A percentile compares a stretch with the other conserved stretches of the same genome.
Conservation (phyloP, 1,139 yeast species). For the Arxiozyma telluris region DNA sequence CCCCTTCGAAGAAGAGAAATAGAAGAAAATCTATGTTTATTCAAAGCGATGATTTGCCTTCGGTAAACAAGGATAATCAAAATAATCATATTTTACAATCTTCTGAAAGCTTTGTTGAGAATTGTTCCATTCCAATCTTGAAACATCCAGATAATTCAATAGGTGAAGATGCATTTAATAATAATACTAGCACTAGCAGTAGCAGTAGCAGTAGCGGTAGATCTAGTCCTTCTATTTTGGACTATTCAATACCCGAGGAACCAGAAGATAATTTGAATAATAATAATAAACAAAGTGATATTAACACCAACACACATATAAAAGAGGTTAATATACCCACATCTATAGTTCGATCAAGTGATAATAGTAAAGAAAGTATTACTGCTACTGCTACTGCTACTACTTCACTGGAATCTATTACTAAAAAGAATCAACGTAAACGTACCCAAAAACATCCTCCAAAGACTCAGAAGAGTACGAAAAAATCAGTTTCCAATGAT, state of each 20-base stretch:
- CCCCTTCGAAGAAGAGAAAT: slow-evolving; percentile 1
- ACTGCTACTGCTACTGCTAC: too few relatives aligned
- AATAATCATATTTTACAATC: neutral
- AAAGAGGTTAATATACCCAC: neutral
- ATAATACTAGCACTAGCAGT: slow-evolving; percentile 5
- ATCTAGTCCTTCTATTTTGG: slow-evolving; percentile 26
- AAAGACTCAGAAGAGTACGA: slow-evolving; percentile 24
- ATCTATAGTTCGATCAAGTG: neutral
- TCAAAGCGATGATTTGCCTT: slow-evolving; percentile 24
- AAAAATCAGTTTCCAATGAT: slow-evolving; percentile 27
- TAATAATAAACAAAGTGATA: neutral
- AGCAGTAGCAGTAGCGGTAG: slow-evolving; percentile 8
- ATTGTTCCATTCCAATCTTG: neutral
- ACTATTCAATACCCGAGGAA: slow-evolving; percentile 29
- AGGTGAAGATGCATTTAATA: neutral
- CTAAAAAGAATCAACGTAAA: slow-evolving; percentile 13
- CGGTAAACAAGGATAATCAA: slow-evolving; percentile 1
- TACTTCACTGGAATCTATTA: slow-evolving; percentile 5
- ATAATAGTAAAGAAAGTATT: neutral
- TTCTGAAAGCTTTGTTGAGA: neutral
- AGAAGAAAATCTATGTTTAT: slow-evolving; percentile 35
- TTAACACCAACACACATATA: neutral
- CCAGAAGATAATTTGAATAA: neutral
- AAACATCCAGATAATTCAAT: neutral
- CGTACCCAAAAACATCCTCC: slow-evolving; percentile 29